Evolutionary conservation across 1,284 basidiomycete genomes (phyloP), one percentile per base, ranked within the genome.

Genomic region (Vanrija humicola): DNA sequence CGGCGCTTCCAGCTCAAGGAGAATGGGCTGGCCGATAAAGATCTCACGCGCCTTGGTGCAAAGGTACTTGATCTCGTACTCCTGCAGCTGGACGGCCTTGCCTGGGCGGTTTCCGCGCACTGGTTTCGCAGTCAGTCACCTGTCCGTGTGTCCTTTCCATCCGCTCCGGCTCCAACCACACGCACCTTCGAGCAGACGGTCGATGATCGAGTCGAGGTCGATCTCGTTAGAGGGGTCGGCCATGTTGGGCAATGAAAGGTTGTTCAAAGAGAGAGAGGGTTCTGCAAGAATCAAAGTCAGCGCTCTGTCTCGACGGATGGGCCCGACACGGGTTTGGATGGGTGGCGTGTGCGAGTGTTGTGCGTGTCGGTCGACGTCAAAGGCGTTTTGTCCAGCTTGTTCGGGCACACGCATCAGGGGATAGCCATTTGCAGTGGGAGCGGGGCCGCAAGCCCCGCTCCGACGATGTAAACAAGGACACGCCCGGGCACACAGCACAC

Each of bases 181-280:
- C 89, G 81, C 81, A 93, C 93, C 93, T 86, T 96, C 93, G 64
- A 96, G 82, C 64, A 96, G 82, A 62, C 92, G 84, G 86, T 96
- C 93, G 75, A 97, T 96, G 82, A 96, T 90, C 78, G 91, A 94
- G 82, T 97, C 93, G 64, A 97, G 84, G 83, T 96, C 93, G 79
- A 96, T 93, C 77, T 95, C 92, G 38, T 68, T 74, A 28, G 72
- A 66, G 55, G 68, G 66, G 64, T 81, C 79, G 57, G 79, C 78
- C 79, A 81, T 80, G 49, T 29, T 72, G 55, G 28, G 40, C 40
- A 19, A 40, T 38, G 14, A 10, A 18, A 19, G n/a, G 16, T 42
- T 9, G 40, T 42, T 42, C 15, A 42, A 42, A 42, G n/a, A n/a
- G 42, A 21, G 47, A 19, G 45, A 47, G 42, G 23, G 47, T 39